Base-by-base conservation (phyloP, 1,139 yeast genomes). In the Saccharomycopsis hybrid region DNA sequence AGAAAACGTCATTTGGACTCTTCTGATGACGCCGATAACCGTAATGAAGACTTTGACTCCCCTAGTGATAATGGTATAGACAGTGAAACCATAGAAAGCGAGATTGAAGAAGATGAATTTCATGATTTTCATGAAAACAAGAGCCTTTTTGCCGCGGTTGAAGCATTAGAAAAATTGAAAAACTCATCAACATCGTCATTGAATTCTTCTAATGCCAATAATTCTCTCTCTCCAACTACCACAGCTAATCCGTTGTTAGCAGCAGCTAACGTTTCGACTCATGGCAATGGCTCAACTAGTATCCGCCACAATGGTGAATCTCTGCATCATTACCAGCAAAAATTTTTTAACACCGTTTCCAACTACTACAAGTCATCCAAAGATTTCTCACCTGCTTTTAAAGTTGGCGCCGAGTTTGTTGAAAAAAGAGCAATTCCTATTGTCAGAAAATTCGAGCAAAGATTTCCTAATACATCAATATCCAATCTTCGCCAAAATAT, bases 391-490 rank as follows among this genome's bases (percentile, higher is more conserved):
- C 77, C 82, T 4, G 64, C 73, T 9, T 78, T 82, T 61, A 78
- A 76, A 59, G 80, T 79, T 60, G 84, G 85, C 38, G 86, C 86
- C 2, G 85, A 76, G 43, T 75, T 78, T 55, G 77, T 82, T 33
- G 87, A 82, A 61, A 72, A 76, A 52, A 84, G 82, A 1, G 81
- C 85, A 3, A 62, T 72, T 37, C 84, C 83, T 1, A 75, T 78
- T 47, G 82, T 78, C 13, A 72, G 65, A 54, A 73, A 71, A 48
- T 72, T 76, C 45, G 81, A 76, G 58, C 72, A 66, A 44, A 75
- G 71, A 48, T 60, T 53, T 49, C 58, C 53, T 46, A 60, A 56
- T 54, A 62, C 59, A 61, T 60, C 56, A 56, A 60, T 58, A 43
- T 46, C 41, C 5, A 40, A 8, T 11, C 27, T 38, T 13, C 29